phyloP scores from a whole-genome alignment of 2,329 filamentous ascomycete genomes.

The Exserohilum rostratum region DNA sequence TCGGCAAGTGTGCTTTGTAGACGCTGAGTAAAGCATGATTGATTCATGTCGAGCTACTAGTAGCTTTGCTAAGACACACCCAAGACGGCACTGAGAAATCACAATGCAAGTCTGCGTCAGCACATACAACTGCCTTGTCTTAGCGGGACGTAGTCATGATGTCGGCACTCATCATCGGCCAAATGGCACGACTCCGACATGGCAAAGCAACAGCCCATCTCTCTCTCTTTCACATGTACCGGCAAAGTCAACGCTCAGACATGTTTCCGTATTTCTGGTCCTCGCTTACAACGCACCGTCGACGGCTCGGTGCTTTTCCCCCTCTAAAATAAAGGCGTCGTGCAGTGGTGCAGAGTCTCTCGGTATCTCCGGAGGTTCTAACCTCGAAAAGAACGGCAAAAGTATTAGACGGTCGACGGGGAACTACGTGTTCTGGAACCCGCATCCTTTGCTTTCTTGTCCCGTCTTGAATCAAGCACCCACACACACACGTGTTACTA shows the following conservation, averaged over 20 bases:
- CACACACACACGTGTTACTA: background rate
- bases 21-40: background rate
- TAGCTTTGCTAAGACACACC: background rate
- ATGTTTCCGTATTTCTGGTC: background rate
- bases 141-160: background rate
- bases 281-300: conserved; percentile 5
- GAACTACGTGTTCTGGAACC: conserved; percentile 4
- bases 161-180: conserved; percentile 8
- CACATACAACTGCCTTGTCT: background rate
- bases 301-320: background rate
- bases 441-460: background rate
- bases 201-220: background rate
- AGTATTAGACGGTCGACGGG: conserved; percentile 4
- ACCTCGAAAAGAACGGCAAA: conserved; percentile 15
- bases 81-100: background rate
- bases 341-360: conserved; percentile 10
- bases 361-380: conserved; percentile 17
- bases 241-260: background rate
- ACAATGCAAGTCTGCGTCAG: conserved; percentile 10
- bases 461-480: background rate
- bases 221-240: background rate
- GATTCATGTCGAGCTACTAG: background rate
- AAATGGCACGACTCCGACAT: conserved; percentile 1
- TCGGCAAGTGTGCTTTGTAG: background rate
- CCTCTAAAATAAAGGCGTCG: conserved; percentile 3